Evolutionary conservation across 2,329 filamentous ascomycete species (phyloP), one percentile per base, ranked within the genome.

Genomic region (Ceratocystis smalleyi): DNA sequence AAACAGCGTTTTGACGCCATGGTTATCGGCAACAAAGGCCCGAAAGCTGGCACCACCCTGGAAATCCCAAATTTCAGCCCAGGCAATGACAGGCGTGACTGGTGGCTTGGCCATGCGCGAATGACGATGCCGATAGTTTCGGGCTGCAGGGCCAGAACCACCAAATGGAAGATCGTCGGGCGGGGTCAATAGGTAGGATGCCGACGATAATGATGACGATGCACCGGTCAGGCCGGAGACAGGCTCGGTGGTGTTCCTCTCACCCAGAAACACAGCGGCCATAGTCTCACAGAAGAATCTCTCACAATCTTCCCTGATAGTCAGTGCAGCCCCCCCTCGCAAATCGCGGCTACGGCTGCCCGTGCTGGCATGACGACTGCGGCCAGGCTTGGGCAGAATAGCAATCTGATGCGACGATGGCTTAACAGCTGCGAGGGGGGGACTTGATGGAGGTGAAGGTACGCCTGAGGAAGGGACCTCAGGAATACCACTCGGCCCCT

Each of bases 301-400:
- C 91, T 96, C 91, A 96, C 91, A 95, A 89, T 96, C 91, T 91
- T 88, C 91, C 89, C 88, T 91, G 83, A 96, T 95, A 80, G 86
- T 86, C 78, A 89, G 85, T 88, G 89, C 85, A 86, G 91, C 91
- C 90, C 91, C 91, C 88, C 88, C 88, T 87, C 81, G 82, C 74
- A 82, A 79, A 74, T 77, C 76, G 73, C 75, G 73, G 72, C 72
- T 73, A 69, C 71, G 70, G 71, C 73, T 69, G 67, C 70, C 74
- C 71, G 17, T 57, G 71, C 24, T 54, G 49, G 73, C 22, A 27
- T 59, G 47, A 40, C 32, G 17, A 49, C 45, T 22, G 22, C 69
- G 69, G 66, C 65, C 77, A 72, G 75, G 75, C 75, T 84, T 85
- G 70, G 81, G 80, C 69, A 82, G 77, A 73, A 86, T 77, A 68